These are phyloP conservation scores for Nematocida homosporus DNA, from an alignment of 371 early-diverging fungal genomes.

Conservation along the genomic window DNA sequence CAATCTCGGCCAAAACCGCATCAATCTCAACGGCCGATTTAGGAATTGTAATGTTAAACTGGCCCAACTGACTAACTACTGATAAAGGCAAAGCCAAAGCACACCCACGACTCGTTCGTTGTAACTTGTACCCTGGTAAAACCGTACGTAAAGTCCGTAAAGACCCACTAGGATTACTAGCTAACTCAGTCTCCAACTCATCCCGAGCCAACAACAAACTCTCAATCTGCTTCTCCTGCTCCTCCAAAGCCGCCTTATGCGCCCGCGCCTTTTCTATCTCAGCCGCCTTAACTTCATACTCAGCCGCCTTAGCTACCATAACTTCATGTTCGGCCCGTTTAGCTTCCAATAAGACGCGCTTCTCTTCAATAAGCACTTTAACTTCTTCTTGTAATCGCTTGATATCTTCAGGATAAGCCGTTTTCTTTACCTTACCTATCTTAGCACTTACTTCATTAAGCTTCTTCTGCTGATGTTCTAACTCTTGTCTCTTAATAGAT, in stretches of 20 bases:
- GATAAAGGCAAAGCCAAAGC: slow-evolving; percentile 19
- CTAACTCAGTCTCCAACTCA: slow-evolving; percentile 24
- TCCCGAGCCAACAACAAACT: slow-evolving; percentile 13
- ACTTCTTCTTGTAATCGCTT: slow-evolving; percentile 26
- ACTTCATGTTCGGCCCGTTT: slow-evolving; percentile 11
- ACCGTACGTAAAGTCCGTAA: slow-evolving; percentile 7
- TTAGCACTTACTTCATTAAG: slow-evolving; percentile 26
- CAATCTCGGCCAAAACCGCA: slow-evolving; percentile 21
- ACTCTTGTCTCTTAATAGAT: slow-evolving; percentile 49
- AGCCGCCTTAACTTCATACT: slow-evolving; percentile 51
- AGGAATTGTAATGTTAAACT: slow-evolving; percentile 47
- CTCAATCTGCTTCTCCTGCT: slow-evolving; percentile 42
- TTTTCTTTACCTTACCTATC: slow-evolving; percentile 32
- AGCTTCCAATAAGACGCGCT: not conserved
- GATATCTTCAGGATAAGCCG: slow-evolving; percentile 36
- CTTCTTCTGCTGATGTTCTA: slow-evolving; percentile 7
- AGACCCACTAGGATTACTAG: slow-evolving; percentile 33
- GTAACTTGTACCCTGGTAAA: not conserved
- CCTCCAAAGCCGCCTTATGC: slow-evolving; percentile 25
- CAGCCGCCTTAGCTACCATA: slow-evolving; percentile 34
- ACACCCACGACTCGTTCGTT: not conserved
- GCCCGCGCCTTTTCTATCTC: slow-evolving; percentile 41
- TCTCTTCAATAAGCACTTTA: slow-evolving; percentile 14
- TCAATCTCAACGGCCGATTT: slow-evolving; percentile 22
- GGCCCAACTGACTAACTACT: slow-evolving; percentile 35